These are phyloP conservation scores for Zea mays DNA, from an alignment of 176 grass and related monocot species.

Conservation along the genomic window DNA sequence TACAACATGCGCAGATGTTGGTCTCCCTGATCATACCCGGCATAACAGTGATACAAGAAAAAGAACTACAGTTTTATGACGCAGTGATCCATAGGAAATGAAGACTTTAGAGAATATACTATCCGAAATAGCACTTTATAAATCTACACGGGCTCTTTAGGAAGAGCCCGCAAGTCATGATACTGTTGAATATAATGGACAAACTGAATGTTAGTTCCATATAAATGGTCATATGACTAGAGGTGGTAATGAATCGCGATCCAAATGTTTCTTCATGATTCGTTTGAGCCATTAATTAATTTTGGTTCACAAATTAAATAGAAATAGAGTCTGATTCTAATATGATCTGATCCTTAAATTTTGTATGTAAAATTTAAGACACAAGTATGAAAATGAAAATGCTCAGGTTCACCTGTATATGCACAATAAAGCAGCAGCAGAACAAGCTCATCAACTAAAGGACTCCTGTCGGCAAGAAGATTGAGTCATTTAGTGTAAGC, in stretches of 20 bases:
- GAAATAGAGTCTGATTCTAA: too few species aligned
- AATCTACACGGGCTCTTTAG: background rate
- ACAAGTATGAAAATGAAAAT: background rate
- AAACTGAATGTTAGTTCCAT: background rate
- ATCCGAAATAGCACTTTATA: background rate
- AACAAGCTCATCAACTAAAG: conserved; percentile 77
- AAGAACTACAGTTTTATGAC: background rate
- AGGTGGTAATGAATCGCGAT: too few species aligned
- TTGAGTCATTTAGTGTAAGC: conserved; percentile 19
- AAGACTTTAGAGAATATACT: background rate
- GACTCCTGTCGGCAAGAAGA: conserved; percentile 49
- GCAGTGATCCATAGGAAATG: background rate
- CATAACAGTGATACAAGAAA: background rate
- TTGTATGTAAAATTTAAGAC: too few species aligned
- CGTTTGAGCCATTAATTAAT: too few species aligned
- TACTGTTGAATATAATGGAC: background rate
- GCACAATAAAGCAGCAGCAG: conserved; percentile 71
- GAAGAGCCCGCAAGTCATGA: background rate
- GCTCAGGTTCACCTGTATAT: conserved; percentile 57
- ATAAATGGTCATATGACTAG: background rate
- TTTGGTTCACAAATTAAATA: too few species aligned
- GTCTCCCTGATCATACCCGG: background rate
- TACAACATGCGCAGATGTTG: background rate
- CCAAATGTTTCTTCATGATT: too few species aligned
- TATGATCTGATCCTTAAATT: too few species aligned